Conservation (phyloP, 495 filamentous ascomycete genomes). For the Penicillium bovifimosum region DNA sequence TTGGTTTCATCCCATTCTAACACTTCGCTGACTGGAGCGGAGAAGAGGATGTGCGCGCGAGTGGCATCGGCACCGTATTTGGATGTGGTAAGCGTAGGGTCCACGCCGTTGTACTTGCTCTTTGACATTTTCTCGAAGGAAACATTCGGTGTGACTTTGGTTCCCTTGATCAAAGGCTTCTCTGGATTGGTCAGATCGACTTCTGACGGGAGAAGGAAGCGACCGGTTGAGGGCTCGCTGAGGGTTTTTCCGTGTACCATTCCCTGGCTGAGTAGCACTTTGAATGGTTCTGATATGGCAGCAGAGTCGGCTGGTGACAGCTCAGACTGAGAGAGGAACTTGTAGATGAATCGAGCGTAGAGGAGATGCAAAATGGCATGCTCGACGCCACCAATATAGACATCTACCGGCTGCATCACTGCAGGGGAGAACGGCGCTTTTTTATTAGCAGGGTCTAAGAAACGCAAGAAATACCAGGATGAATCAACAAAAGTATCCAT, state of each 20-base stretch:
- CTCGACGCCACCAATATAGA: constrained; percentile 85
- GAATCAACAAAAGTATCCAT: constrained; percentile 97
- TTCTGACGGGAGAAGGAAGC: constrained; percentile 73
- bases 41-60: constrained; percentile 80
- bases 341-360: constrained; percentile 86
- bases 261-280: constrained; percentile 73
- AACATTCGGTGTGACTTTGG: constrained; percentile 51
- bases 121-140: constrained; percentile 95
- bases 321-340: constrained; percentile 62
- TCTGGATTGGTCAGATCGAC: constrained; percentile 56
- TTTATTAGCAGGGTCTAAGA: constrained; percentile 62
- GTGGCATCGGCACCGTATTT: constrained; percentile 80
- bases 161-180: constrained; percentile 54
- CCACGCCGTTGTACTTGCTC: constrained; percentile 90
- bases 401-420: constrained; percentile 64
- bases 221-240: constrained; percentile 64
- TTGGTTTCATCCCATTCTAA: constrained; percentile 85
- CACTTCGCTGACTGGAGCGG: constrained; percentile 74
- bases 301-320: constrained; percentile 43
- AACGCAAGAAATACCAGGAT: constrained; percentile 87
- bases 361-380: constrained; percentile 90
- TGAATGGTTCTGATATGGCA: constrained; percentile 63
- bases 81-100: constrained; percentile 63
- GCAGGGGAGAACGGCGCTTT: constrained; percentile 54
- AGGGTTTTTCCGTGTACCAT: constrained; percentile 91